Conservation (phyloP, 1,139 yeast genomes). For the Zygoascus hellenicus region DNA sequence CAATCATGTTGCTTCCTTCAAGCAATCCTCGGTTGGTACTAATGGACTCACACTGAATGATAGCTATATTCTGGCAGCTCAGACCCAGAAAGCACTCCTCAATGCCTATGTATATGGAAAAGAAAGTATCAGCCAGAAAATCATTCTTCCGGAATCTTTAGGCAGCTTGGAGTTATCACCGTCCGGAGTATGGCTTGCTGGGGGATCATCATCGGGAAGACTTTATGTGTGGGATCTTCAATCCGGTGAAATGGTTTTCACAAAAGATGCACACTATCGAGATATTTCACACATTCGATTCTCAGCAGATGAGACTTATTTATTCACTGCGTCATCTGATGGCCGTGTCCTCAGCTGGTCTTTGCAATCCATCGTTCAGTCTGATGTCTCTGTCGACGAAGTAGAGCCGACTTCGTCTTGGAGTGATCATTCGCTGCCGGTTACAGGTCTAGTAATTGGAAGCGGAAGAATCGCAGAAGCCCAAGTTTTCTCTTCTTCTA, state of each 20-base stretch:
- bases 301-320: conserved; percentile 58
- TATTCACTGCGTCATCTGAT: conserved; percentile 77
- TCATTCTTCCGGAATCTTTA: conserved; percentile 80
- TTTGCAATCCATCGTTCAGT: conserved; percentile 51
- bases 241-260: conserved; percentile 71
- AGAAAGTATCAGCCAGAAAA: conserved; percentile 75
- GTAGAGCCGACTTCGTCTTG: conserved; percentile 45
- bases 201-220: conserved; percentile 73
- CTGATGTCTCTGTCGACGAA: conserved; percentile 30
- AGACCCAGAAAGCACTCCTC: conserved; percentile 62
- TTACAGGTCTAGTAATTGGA: conserved; percentile 56
- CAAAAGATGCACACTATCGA: conserved; percentile 83
- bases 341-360: conserved; percentile 76
- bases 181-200: conserved; percentile 52
- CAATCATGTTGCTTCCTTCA: conserved; percentile 24
- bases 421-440: conserved; percentile 71
- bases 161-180: conserved; percentile 50
- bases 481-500: conserved; percentile 65
- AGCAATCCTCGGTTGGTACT: conserved; percentile 33
- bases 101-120: conserved; percentile 71
- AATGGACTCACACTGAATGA: conserved; percentile 46
- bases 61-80: conserved; percentile 54
- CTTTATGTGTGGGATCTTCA: conserved; percentile 78
- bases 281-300: conserved; percentile 54
- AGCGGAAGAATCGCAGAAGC: conserved; percentile 52